A percentile compares a stretch with the other conserved stretches of the same genome.
phyloP scores from a whole-genome alignment of 345 rosid genomes.

The Euclidium syriacum region DNA sequence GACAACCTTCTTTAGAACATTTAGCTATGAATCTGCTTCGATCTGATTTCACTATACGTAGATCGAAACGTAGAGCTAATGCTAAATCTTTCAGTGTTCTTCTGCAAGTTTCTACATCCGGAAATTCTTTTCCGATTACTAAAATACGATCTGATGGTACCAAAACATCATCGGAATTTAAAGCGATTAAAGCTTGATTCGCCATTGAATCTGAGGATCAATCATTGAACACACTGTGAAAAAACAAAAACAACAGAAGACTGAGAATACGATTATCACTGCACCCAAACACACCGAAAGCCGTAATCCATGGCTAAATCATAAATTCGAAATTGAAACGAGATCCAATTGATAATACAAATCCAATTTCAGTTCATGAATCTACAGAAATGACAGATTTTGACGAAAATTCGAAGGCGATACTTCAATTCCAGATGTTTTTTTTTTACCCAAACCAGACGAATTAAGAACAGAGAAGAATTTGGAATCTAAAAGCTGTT shows the following conservation, averaged over 20 bases:
- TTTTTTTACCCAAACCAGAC: too few species aligned
- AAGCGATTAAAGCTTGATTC: constrained; percentile 46
- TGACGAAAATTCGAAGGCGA: too few species aligned
- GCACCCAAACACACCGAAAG: not conserved
- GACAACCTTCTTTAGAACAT: constrained; percentile 99
- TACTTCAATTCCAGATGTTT: too few species aligned
- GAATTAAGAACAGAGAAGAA: not conserved
- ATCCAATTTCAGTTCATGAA: not conserved
- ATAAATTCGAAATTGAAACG: too few species aligned
- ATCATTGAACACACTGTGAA: not conserved
- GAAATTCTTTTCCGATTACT: constrained; percentile 84
- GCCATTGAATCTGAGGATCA: constrained; percentile 60
- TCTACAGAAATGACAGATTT: too few species aligned
- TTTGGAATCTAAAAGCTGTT: not conserved
- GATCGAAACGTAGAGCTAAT: constrained; percentile 90
- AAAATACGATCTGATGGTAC: constrained; percentile 41
- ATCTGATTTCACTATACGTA: constrained; percentile 96
- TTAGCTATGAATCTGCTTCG: constrained; percentile 97
- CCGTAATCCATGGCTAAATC: not conserved
- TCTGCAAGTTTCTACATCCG: constrained; percentile 97
- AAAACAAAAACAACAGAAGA: not conserved
- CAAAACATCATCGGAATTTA: constrained; percentile 38
- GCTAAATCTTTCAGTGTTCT: constrained; percentile 92
- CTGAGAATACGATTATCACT: not conserved
- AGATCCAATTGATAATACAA: too few species aligned